These are phyloP conservation scores for Triticum monococcum DNA, from an alignment of 176 grass and related monocot genomes.

Conservation along the genomic window DNA sequence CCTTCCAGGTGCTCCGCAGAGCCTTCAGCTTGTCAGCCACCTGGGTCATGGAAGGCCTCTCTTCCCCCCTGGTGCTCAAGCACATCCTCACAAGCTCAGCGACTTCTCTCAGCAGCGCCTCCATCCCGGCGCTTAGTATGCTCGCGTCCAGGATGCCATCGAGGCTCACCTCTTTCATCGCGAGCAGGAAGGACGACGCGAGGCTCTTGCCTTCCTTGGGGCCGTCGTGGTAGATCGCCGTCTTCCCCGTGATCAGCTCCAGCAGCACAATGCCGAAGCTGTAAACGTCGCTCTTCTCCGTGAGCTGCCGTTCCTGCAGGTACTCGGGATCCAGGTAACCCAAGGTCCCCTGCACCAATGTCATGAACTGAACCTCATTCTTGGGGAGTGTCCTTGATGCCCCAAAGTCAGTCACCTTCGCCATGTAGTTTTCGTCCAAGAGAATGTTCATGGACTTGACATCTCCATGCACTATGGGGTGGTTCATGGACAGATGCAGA, in stretches of 20 bases:
- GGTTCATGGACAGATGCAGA: not conserved
- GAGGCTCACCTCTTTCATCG: not conserved
- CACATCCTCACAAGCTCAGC: not conserved
- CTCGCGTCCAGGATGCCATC: not conserved
- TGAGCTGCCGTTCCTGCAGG: conserved; percentile 4
- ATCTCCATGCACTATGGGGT: not conserved
- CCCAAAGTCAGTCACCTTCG: not conserved
- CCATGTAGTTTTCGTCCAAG: not conserved
- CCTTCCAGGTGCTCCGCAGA: not conserved
- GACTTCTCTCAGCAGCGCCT: not conserved
- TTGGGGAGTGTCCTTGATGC: not conserved
- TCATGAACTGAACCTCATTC: conserved; percentile 17
- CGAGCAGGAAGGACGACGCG: not conserved
- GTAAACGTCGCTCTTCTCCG: not conserved
- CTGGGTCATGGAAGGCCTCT: not conserved
- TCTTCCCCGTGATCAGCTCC: conserved; percentile 9
- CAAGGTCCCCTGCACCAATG: not conserved
- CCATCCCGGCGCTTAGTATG: not conserved
- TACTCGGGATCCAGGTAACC: conserved; percentile 8
- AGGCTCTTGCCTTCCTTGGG: conserved; percentile 7
- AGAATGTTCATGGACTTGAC: conserved; percentile 18
- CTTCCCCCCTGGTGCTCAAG: not conserved
- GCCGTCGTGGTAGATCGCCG: not conserved
- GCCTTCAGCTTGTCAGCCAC: conserved; percentile 1
- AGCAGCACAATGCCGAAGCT: not conserved